Evolutionary conservation across 108 stramenopile genomes (phyloP).

Genomic region (Licmophora abbreviata): DNA sequence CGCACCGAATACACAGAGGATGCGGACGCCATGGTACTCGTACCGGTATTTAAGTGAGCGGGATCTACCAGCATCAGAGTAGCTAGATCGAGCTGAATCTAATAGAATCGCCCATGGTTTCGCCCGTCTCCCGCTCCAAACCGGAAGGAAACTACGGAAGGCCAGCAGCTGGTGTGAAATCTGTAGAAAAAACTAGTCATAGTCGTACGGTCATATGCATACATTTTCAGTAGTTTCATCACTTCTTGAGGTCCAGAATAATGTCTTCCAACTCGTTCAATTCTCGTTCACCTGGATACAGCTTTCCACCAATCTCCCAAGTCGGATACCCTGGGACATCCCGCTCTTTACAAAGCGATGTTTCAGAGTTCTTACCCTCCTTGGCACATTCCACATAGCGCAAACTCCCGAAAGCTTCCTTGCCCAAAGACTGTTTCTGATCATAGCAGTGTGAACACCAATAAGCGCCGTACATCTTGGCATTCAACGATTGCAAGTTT

Average conservation of each 20-base stretch:
- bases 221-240: too few species aligned
- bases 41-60: too few species aligned
- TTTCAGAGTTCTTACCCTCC: conserved; percentile 64
- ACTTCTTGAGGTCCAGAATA: conserved; percentile 32
- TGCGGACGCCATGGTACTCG: too few species aligned
- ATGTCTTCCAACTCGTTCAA: conserved; percentile 89
- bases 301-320: conserved; percentile 90
- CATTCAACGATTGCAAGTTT: conserved; percentile 53
- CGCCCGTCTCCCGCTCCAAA: too few species aligned
- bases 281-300: conserved; percentile 87
- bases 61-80: too few species aligned
- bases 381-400: conserved; percentile 85
- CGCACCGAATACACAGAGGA: too few species aligned
- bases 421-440: conserved; percentile 81
- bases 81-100: too few species aligned
- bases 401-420: conserved; percentile 67
- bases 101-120: too few species aligned
- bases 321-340: conserved; percentile 93
- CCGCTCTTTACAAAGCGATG: conserved; percentile 55
- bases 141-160: too few species aligned
- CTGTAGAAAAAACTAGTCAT: too few species aligned
- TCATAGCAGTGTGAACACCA: conserved; percentile 95
- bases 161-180: too few species aligned
- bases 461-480: conserved; percentile 91
- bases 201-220: too few species aligned